Conservation (phyloP, 176 grass and related monocot species). For the maize (Zea mays) region DNA sequence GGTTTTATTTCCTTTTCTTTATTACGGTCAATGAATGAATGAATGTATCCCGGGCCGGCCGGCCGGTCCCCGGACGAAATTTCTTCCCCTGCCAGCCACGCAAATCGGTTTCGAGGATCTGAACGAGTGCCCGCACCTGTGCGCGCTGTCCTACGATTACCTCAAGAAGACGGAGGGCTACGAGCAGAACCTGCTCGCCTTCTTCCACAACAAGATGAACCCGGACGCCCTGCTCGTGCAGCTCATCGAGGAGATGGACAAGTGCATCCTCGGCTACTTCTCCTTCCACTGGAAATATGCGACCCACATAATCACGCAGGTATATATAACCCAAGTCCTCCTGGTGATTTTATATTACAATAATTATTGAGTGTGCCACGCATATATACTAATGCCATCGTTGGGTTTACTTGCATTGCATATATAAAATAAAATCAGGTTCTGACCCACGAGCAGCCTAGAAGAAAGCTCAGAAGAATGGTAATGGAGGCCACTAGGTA, state of each 20-base stretch:
- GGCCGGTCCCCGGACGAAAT: too few relatives aligned
- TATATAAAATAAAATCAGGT: constrained; percentile 40
- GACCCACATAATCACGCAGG: constrained; percentile 66
- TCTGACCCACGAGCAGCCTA: constrained; percentile 57
- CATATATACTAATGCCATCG: background rate
- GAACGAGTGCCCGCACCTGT: constrained; percentile 68
- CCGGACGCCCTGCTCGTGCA: constrained; percentile 63
- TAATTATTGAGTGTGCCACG: background rate
- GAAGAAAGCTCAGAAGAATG: constrained; percentile 72
- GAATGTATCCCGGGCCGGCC: too few relatives aligned
- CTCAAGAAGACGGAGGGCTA: constrained; percentile 65
- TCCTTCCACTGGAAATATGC: constrained; percentile 88
- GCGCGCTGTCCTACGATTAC: constrained; percentile 59
- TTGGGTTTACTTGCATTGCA: background rate
- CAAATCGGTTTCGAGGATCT: constrained; percentile 70
- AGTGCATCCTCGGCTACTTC: constrained; percentile 91
- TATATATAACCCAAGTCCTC: background rate
- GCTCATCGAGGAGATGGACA: constrained; percentile 85
- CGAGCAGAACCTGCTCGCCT: constrained; percentile 71
- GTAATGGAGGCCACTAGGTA: constrained; percentile 97
- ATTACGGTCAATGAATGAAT: background rate
- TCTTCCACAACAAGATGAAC: constrained; percentile 73
- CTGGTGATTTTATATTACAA: background rate
- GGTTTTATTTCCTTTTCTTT: background rate
- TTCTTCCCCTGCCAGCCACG: constrained; percentile 41